phyloP scores from a whole-genome alignment of 208 protist genomes.

The Leishmania mexicana region DNA sequence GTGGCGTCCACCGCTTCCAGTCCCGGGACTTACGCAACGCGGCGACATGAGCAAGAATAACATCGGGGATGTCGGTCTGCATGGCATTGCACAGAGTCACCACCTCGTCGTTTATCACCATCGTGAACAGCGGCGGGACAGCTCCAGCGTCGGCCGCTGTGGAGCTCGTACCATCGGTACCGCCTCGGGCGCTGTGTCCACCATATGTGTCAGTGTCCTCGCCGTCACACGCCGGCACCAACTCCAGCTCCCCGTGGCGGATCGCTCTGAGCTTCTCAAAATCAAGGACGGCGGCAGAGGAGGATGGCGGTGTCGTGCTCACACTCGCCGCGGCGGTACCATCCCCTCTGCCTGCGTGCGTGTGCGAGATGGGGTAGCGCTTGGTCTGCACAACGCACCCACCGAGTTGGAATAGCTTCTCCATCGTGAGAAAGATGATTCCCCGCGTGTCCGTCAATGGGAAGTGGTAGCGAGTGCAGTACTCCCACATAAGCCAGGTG shows the following conservation, averaged over 20 bases:
- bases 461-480: slow-evolving; percentile 52
- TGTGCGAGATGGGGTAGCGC: slow-evolving; percentile 1
- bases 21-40: neutral
- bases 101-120: slow-evolving; percentile 43
- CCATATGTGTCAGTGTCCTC: neutral
- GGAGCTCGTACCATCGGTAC: neutral
- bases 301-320: neutral
- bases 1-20: neutral
- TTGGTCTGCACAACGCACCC: slow-evolving; percentile 1
- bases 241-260: slow-evolving; percentile 1
- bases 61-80: slow-evolving; percentile 49
- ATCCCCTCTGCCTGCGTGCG: neutral
- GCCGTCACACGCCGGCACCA: neutral
- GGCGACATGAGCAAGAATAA: slow-evolving; percentile 16
- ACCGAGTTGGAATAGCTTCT: slow-evolving; percentile 33
- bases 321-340: neutral
- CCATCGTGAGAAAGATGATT: slow-evolving; percentile 46
- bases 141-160: neutral
- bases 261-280: neutral
- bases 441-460: neutral
- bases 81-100: slow-evolving; percentile 61
- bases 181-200: neutral
- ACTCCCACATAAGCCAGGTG: slow-evolving; percentile 57
- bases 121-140: slow-evolving; percentile 48
- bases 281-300: neutral